Conservation (phyloP, 352 stramenopile species). For the Globisporangium alternatum region DNA sequence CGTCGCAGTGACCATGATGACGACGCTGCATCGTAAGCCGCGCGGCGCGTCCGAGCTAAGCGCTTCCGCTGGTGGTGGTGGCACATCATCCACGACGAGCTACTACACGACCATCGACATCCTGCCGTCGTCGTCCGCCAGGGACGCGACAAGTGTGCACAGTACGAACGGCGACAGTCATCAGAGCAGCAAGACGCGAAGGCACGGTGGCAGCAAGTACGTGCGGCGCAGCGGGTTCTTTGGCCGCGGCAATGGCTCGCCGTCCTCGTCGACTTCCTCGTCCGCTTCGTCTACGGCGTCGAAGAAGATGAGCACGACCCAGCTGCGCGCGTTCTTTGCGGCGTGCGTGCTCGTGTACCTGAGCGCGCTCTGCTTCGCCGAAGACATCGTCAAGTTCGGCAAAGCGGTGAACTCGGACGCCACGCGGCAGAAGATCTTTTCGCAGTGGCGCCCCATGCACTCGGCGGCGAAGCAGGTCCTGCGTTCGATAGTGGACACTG, state of each 20-base stretch:
- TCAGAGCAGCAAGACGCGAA: slow-evolving; percentile 13
- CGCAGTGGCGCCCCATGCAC: slow-evolving; percentile 18
- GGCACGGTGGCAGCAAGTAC: slow-evolving; percentile 9
- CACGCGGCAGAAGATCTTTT: slow-evolving; percentile 18
- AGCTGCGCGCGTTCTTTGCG: slow-evolving; percentile 19
- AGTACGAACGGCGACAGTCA: not conserved
- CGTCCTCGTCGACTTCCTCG: not conserved
- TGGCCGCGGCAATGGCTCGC: not conserved
- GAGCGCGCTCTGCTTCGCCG: slow-evolving; percentile 15
- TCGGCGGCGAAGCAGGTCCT: slow-evolving; percentile 19
- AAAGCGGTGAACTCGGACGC: slow-evolving; percentile 16
- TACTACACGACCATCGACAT: slow-evolving; percentile 18
- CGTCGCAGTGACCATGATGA: not conserved
- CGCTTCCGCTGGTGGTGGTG: not conserved
- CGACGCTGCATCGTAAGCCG: slow-evolving; percentile 15
- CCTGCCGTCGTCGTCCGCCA: slow-evolving; percentile 3
- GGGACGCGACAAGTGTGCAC: not conserved
- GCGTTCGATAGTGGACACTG: slow-evolving; percentile 10
- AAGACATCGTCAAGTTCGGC: slow-evolving; percentile 18
- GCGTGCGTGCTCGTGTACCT: slow-evolving; percentile 22
- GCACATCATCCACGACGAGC: not conserved
- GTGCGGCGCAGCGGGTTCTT: slow-evolving; percentile 6
- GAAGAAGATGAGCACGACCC: slow-evolving; percentile 19
- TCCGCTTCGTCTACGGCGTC: not conserved
- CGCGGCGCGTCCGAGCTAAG: slow-evolving; percentile 4